Evolutionary conservation across 2,329 filamentous ascomycete genomes (phyloP), one percentile per base, ranked within the genome.

Genomic region (Monilinia fructicola): DNA sequence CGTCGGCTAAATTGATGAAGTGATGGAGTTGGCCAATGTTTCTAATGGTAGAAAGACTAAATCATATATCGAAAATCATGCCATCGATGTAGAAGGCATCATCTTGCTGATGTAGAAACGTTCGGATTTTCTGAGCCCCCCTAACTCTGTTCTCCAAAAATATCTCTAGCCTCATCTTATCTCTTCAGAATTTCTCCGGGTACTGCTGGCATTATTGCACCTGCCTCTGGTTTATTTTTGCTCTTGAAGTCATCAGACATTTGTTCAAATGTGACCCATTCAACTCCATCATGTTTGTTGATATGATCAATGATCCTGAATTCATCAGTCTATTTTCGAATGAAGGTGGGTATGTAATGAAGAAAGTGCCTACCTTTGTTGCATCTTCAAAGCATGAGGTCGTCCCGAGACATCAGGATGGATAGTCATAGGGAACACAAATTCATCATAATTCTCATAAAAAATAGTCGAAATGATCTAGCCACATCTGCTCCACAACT

Each of bases 391-490:
- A 0, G 87, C 90, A 76, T 92, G 90, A 0, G 90, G 90, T 23
- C 88, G 81, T 0, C 90, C 90, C 3, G 84, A 87, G 0, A 90
- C 87, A 73, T 92, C 90, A 0, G 90, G 90, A 76, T 92, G 90
- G 46, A 92, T 88, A 0, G 90, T 92, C 77, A 92, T 89, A 0
- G 90, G 89, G 72, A 92, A 92, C 63, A 91, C 84, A 69, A 92
- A 92, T 71, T 90, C 87, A 71, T 92, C 89, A 69, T 91, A 89
- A 76, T 92, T 88, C 38, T 89, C 81, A 75, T 92, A 92, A 73
- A 73, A 90, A 91, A 77, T 91, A 92, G 71, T 88, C 83, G 67
- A 90, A 90, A 69, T 89, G 86, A 68, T 89, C 85, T 58, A 68
- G 58, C 66, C 68, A 71, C 28, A 69, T 53, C 40, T 71, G 62